Percentiles rank a stretch among this genome's conserved stretches.
Evolutionary conservation across 1,284 basidiomycete genomes (phyloP).

Genomic region (Moesziomyces globuligerus): DNA sequence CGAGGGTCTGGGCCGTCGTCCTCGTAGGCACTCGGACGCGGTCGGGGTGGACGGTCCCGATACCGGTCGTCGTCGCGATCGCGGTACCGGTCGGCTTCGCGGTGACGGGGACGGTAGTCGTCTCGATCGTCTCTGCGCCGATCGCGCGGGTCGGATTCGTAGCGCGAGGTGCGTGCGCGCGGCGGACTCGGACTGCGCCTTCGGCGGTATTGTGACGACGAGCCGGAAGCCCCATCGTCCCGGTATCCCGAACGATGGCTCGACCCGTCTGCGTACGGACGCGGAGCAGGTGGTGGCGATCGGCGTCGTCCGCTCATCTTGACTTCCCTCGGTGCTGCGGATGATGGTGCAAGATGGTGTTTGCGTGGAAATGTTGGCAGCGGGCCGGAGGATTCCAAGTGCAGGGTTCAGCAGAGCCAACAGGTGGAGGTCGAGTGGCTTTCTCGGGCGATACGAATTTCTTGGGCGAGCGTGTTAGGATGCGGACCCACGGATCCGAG

Average conservation of each 20-base stretch:
- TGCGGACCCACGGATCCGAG: constrained; percentile 24
- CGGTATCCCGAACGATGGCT: no score
- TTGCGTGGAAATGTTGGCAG: no score
- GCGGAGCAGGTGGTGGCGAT: constrained; percentile 22
- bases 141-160: constrained; percentile 12
- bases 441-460: constrained; percentile 21
- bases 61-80: constrained; percentile 8
- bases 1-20: constrained; percentile 2
- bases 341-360: not conserved
- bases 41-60: constrained; percentile 8
- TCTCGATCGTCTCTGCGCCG: constrained; percentile 13
- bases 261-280: constrained; percentile 5
- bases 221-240: constrained; percentile 20
- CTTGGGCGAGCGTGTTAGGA: not conserved
- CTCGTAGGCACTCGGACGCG: constrained; percentile 12
- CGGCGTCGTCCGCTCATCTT: constrained; percentile 26
- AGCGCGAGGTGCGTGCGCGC: not conserved
- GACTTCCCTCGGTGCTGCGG: not conserved
- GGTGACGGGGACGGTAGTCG: not conserved
- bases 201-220: constrained; percentile 12
- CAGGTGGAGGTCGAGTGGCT: constrained; percentile 22
- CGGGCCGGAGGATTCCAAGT: no score
- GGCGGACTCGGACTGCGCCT: constrained; percentile 28
- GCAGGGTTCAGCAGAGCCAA: constrained; percentile 10
- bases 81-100: not conserved